Conservation (phyloP, 2,329 filamentous ascomycete genomes). For the Chaetothyriales sp. region DNA sequence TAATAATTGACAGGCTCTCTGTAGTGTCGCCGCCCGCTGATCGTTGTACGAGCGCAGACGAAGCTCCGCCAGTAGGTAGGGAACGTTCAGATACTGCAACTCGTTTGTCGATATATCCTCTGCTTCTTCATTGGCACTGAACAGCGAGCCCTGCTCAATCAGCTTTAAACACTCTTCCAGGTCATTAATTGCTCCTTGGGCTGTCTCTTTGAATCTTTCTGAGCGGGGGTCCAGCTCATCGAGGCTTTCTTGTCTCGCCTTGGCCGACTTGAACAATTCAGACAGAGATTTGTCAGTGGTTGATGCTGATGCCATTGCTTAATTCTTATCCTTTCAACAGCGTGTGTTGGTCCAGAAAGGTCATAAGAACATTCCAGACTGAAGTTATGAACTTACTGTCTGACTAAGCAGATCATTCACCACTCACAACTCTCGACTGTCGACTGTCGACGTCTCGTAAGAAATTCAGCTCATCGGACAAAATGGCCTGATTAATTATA, state of each 20-base stretch:
- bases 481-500: no score
- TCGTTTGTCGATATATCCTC: conserved; percentile 80
- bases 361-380: no score
- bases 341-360: no score
- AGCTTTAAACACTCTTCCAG: conserved; percentile 53
- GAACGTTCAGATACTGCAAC: conserved; percentile 65
- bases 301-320: not conserved
- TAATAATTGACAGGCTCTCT: conserved; percentile 52
- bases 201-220: conserved; percentile 7
- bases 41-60: conserved; percentile 48
- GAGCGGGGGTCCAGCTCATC: conserved; percentile 13
- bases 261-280: conserved; percentile 11
- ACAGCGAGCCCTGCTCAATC: conserved; percentile 58
- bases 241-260: conserved; percentile 9
- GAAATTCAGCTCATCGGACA: no score
- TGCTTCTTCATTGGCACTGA: conserved; percentile 75
- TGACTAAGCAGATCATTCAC: no score
- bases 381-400: no score
- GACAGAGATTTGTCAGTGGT: conserved; percentile 8
- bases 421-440: no score
- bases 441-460: no score
- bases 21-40: conserved; percentile 49
- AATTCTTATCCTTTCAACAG: not conserved
- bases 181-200: conserved; percentile 10
- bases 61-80: conserved; percentile 67